phyloP scores from a whole-genome alignment of 768 basidiomycete genomes.

The Lactarius deliciosus region DNA sequence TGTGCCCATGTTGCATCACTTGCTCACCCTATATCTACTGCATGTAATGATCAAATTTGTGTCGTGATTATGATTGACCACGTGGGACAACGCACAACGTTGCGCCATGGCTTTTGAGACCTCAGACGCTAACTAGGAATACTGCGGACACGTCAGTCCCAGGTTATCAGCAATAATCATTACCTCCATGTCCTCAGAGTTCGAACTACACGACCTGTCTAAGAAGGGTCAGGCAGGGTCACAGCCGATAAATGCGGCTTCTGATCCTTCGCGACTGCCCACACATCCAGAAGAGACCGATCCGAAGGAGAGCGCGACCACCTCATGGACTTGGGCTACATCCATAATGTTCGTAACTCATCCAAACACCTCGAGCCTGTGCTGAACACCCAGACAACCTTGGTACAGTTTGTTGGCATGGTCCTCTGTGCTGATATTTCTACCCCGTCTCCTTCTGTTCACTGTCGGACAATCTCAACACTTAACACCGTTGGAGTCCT shows the following conservation, averaged over 20 bases:
- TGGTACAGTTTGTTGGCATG: constrained; percentile 30
- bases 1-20: background rate
- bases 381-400: background rate
- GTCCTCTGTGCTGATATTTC: constrained; percentile 41
- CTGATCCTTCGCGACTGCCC: constrained; percentile 4
- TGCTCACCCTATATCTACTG: constrained; percentile 3
- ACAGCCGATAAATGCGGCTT: background rate
- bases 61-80: constrained; percentile 14
- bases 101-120: background rate
- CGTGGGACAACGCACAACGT: background rate
- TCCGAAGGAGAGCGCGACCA: constrained; percentile 18
- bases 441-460: constrained; percentile 68
- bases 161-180: background rate
- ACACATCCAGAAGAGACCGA: constrained; percentile 2
- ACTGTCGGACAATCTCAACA: constrained; percentile 41
- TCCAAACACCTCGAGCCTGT: constrained; percentile 7
- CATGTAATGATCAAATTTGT: constrained; percentile 11
- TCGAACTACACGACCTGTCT: constrained; percentile 45
- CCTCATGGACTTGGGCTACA: constrained; percentile 26
- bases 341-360: constrained; percentile 26
- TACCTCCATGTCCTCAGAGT: constrained; percentile 22
- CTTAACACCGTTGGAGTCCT: constrained; percentile 67
- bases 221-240: constrained; percentile 19
- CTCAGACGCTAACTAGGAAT: background rate
- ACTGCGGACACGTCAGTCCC: background rate